Evolutionary conservation across 1,284 basidiomycete species (phyloP).

Genomic region (Ceratobasidium papillatum): DNA sequence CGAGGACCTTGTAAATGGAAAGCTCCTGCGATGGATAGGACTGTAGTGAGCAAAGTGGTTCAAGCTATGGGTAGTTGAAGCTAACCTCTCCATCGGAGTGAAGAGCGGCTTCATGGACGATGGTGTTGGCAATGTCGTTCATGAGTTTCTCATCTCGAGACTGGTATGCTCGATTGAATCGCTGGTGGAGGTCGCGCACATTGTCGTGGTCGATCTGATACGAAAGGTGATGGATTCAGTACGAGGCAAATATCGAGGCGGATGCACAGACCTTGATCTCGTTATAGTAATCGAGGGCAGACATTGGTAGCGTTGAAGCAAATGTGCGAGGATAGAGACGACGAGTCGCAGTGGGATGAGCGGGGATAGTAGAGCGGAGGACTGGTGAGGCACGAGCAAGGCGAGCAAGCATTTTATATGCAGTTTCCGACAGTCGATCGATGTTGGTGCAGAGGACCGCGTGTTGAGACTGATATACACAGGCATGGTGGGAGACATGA

Average conservation of each 20-base stretch:
- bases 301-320: constrained; percentile 2
- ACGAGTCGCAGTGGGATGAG: neutral
- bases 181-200: constrained; percentile 25
- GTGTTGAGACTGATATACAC: neutral
- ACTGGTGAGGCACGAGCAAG: neutral
- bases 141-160: constrained; percentile 19
- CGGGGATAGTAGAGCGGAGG: neutral
- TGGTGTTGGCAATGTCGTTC: constrained; percentile 32
- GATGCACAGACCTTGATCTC: neutral
- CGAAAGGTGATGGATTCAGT: no score
- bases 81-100: constrained; percentile 26
- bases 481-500: neutral
- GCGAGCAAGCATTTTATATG: constrained; percentile 7
- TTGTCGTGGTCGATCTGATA: constrained; percentile 26
- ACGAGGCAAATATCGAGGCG: neutral
- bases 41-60: neutral
- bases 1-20: constrained; percentile 27
- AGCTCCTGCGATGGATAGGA: neutral
- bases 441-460: neutral
- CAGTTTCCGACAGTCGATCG: neutral
- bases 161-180: constrained; percentile 9
- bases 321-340: neutral
- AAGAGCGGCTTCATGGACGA: constrained; percentile 20
- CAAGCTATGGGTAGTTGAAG: neutral
- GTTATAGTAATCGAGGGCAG: constrained; percentile 26